These are phyloP conservation scores for Pichia ethanolica DNA, from an alignment of 805 yeast species.

Conservation along the genomic window DNA sequence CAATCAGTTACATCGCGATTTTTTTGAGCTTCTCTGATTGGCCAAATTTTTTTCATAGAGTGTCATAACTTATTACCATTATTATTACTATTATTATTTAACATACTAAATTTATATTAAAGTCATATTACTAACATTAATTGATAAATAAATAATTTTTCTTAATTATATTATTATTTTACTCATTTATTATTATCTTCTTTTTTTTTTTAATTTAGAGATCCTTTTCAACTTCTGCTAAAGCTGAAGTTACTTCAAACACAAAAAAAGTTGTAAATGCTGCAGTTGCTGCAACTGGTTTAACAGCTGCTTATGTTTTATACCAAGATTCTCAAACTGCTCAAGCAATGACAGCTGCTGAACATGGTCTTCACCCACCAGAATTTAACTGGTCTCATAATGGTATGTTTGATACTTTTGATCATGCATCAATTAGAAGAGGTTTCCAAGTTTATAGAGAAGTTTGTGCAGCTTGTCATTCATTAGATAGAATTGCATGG, in stretches of 20 bases:
- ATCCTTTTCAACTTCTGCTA: constrained; percentile 29
- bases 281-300: constrained; percentile 66
- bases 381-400: constrained; percentile 88
- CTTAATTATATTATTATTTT: neutral
- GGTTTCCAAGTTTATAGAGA: constrained; percentile 98
- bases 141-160: neutral
- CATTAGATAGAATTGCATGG: constrained; percentile 96
- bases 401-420: constrained; percentile 86
- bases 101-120: too few species aligned
- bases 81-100: too few species aligned
- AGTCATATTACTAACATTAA: constrained; percentile 13
- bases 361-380: constrained; percentile 97
- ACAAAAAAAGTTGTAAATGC: constrained; percentile 50
- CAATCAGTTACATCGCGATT: constrained; percentile 12
- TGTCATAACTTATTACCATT: neutral
- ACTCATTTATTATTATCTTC: neutral
- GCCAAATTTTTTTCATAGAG: constrained; percentile 7
- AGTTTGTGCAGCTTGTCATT: constrained; percentile 98
- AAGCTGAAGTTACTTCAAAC: constrained; percentile 26
- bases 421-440: constrained; percentile 94
- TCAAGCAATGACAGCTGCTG: constrained; percentile 96
- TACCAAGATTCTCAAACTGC: constrained; percentile 84
- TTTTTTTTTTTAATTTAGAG: constrained; percentile 18
- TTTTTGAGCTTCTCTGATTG: constrained; percentile 24
- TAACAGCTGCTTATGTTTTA: constrained; percentile 71